Evolutionary conservation across 192 early-diverging fungal genomes (phyloP).

Genomic region (Gonapodya sp.): DNA sequence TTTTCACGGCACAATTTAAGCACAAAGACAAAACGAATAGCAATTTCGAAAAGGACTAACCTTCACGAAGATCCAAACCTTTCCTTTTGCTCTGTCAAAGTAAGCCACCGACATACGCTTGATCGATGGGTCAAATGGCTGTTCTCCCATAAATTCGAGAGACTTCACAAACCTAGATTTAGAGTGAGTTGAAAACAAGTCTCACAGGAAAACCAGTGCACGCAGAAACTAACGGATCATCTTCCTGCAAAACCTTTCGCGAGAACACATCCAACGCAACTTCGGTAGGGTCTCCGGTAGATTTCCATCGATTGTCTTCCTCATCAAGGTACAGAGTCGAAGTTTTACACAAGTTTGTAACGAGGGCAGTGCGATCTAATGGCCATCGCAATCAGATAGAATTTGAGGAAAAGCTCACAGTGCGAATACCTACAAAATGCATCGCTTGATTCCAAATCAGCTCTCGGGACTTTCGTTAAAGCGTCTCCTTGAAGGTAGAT

Average conservation of each 20-base stretch:
- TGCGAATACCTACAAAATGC: too few species aligned
- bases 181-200: neutral
- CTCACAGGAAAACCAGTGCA: neutral
- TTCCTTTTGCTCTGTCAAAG: conserved; percentile 5
- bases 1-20: too few species aligned
- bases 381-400: too few species aligned
- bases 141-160: conserved; percentile 24
- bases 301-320: conserved; percentile 20
- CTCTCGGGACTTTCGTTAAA: too few species aligned
- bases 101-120: conserved; percentile 31
- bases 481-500: neutral
- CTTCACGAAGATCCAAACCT: conserved; percentile 17
- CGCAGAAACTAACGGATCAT: conserved; percentile 8
- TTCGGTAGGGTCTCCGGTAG: conserved; percentile 30
- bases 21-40: conserved; percentile 1
- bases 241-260: conserved; percentile 1
- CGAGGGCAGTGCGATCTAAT: neutral
- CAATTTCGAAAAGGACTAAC: conserved; percentile 7
- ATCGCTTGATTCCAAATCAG: too few species aligned
- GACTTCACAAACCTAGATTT: neutral
- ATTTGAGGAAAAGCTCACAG: too few species aligned
- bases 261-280: conserved; percentile 27
- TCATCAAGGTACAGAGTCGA: conserved; percentile 16
- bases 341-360: neutral
- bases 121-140: conserved; percentile 26